Evolutionary conservation across 2,329 filamentous ascomycete species (phyloP).

Genomic region (Aspergillus sp.): DNA sequence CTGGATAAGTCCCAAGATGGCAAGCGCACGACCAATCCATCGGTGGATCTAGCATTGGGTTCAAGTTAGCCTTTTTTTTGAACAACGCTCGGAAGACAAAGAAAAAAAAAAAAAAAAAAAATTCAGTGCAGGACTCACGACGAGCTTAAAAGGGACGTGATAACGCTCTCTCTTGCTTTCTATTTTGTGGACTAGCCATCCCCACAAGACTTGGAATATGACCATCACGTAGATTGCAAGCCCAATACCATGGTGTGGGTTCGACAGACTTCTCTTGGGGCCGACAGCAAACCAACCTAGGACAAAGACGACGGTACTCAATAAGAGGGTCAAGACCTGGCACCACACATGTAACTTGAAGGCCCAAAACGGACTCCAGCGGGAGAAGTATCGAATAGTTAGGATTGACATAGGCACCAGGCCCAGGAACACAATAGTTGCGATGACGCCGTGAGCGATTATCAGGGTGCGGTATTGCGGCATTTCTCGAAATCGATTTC

Average conservation of each 20-base stretch:
- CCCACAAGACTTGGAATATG: conserved; percentile 58
- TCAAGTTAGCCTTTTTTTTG: conserved; percentile 11
- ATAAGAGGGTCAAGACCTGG: conserved; percentile 59
- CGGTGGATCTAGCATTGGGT: conserved; percentile 71
- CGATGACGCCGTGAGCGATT: conserved; percentile 60
- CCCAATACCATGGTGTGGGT: conserved; percentile 67
- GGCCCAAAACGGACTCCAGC: conserved; percentile 53
- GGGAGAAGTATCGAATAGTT: conserved; percentile 60
- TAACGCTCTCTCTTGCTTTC: conserved; percentile 54
- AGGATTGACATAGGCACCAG: conserved; percentile 61
- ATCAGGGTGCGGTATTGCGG: conserved; percentile 59
- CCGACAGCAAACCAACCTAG: conserved; percentile 66
- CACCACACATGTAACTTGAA: conserved; percentile 63
- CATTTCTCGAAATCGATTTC: conserved; percentile 62
- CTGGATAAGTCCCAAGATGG: conserved; percentile 80
- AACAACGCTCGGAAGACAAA: neutral
- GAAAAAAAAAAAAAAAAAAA: neutral
- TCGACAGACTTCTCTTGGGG: conserved; percentile 58
- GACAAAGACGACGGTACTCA: conserved; percentile 62
- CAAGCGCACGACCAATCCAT: conserved; percentile 77
- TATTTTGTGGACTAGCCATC: conserved; percentile 56
- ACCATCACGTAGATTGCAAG: conserved; percentile 63
- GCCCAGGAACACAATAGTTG: conserved; percentile 60
- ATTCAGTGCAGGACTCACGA: conserved; percentile 44
- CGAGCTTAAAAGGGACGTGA: conserved; percentile 58